phyloP scores from a whole-genome alignment of 2,329 filamentous ascomycete species.

The Beauveria scarabaeidicola region DNA sequence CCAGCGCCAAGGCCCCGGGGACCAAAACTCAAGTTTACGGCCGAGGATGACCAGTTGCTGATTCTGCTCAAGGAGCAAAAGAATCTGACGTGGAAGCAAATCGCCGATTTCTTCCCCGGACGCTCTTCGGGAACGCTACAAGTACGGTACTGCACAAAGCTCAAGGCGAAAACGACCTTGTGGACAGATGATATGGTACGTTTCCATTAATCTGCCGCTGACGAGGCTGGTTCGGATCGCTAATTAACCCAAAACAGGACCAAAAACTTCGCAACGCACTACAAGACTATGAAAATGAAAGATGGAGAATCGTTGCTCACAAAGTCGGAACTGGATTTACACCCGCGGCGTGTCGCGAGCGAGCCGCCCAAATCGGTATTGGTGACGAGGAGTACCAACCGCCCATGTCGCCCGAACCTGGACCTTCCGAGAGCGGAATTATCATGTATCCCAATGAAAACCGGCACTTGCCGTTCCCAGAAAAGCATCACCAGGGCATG shows the following conservation, averaged over 20 bases:
- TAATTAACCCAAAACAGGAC: conserved; percentile 44
- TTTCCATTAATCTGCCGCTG: conserved; percentile 17
- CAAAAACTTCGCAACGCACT: conserved; percentile 68
- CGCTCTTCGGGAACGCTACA: conserved; percentile 84
- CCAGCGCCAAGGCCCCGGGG: conserved; percentile 74
- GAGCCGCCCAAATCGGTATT: conserved; percentile 53
- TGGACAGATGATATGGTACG: conserved; percentile 92
- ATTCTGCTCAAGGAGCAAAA: conserved; percentile 92
- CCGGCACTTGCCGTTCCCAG: conserved; percentile 8
- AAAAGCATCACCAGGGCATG: conserved; percentile 6
- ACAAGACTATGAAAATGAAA: conserved; percentile 81
- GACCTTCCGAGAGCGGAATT: conserved; percentile 8
- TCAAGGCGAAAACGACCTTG: conserved; percentile 86
- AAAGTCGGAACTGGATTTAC: conserved; percentile 89
- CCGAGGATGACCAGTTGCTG: conserved; percentile 80
- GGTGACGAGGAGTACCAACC: conserved; percentile 42
- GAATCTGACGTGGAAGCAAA: conserved; percentile 94
- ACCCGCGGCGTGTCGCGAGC: conserved; percentile 76
- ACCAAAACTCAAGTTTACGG: conserved; percentile 88
- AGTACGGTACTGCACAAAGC: conserved; percentile 88
- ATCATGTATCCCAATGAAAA: conserved; percentile 6
- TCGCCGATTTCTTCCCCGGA: conserved; percentile 90
- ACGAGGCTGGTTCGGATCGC: not conserved
- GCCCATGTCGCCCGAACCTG: conserved; percentile 38
- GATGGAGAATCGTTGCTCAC: conserved; percentile 84